These are phyloP conservation scores for Trichoderma koningii DNA, from an alignment of 2,329 filamentous ascomycete genomes.

Conservation along the genomic window DNA sequence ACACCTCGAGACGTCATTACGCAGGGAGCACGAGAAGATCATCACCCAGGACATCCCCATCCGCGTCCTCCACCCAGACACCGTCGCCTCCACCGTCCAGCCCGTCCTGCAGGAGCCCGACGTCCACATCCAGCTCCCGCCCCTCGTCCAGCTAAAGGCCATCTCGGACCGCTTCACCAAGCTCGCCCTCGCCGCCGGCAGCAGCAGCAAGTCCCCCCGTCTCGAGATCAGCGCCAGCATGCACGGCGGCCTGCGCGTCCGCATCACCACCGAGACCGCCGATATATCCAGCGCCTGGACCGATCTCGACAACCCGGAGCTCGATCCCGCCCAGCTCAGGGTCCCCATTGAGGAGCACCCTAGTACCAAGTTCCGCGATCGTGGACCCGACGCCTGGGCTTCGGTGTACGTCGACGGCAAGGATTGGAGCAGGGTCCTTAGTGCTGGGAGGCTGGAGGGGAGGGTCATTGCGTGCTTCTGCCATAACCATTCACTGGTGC, in stretches of 20 bases:
- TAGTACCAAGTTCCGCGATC: slow-evolving; percentile 74
- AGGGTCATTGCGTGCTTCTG: slow-evolving; percentile 91
- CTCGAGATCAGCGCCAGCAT: slow-evolving; percentile 91
- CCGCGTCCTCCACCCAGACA: slow-evolving; percentile 78
- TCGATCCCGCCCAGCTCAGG: slow-evolving; percentile 76
- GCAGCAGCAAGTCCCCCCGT: slow-evolving; percentile 58
- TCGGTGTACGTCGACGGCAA: slow-evolving; percentile 87
- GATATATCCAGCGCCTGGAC: slow-evolving; percentile 85
- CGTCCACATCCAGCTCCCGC: slow-evolving; percentile 88
- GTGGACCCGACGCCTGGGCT: slow-evolving; percentile 81
- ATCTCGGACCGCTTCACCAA: slow-evolving; percentile 96
- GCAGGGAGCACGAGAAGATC: slow-evolving; percentile 80
- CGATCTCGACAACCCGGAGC: slow-evolving; percentile 80
- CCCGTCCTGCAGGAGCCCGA: slow-evolving; percentile 88
- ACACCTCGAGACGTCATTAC: slow-evolving; percentile 58
- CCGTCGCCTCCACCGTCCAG: slow-evolving; percentile 91
- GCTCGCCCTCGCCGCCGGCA: slow-evolving; percentile 61
- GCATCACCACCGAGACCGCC: slow-evolving; percentile 79
- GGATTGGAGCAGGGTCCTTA: slow-evolving; percentile 94
- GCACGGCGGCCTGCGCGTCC: slow-evolving; percentile 81
- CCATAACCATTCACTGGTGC: slow-evolving; percentile 75
- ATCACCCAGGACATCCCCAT: slow-evolving; percentile 97
- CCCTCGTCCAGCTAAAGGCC: slow-evolving; percentile 83
- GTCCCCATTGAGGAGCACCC: slow-evolving; percentile 77
- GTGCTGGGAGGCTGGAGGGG: slow-evolving; percentile 84